phyloP scores from a whole-genome alignment of 768 basidiomycete genomes.

The Lyophyllum semitale region DNA sequence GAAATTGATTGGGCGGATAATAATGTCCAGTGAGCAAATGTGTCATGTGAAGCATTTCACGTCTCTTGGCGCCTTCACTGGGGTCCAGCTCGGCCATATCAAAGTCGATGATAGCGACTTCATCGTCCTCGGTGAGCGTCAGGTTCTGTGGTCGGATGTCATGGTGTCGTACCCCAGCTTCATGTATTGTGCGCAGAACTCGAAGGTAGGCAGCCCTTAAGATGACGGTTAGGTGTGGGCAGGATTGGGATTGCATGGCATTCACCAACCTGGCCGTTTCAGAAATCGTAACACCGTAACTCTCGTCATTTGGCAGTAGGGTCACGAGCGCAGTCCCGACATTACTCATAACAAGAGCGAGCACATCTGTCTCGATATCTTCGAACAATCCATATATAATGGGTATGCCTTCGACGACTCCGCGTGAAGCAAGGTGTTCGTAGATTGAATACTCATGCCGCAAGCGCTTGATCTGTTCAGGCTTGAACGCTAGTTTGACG shows the following conservation, averaged over 20 bases:
- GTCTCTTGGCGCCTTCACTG: background rate
- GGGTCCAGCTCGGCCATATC: no score
- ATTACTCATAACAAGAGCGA: no score
- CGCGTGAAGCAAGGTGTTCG: conserved; percentile 3
- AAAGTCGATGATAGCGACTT: no score
- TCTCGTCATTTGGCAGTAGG: background rate
- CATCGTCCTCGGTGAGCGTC: background rate
- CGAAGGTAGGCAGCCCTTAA: no score
- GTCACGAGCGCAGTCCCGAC: background rate
- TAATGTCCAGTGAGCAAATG: background rate
- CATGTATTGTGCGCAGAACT: no score
- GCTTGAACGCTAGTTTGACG: conserved; percentile 14
- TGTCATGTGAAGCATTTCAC: background rate
- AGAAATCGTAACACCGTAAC: background rate
- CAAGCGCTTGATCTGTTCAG: conserved; percentile 7
- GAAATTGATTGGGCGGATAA: background rate
- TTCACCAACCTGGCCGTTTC: background rate
- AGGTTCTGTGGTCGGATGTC: conserved; percentile 10
- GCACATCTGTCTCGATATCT: conserved; percentile 3
- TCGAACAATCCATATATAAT: conserved; percentile 16
- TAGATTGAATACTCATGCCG: conserved; percentile 14
- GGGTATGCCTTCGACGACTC: no score
- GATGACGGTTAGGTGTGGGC: background rate
- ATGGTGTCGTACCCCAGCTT: conserved; percentile 1
- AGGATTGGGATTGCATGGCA: background rate